A percentile compares a stretch with the other conserved stretches of the same genome.
These are phyloP conservation scores for sunflower (Helianthus annuus) DNA, from an alignment of 129 eudicot genomes.

Conservation along the genomic window HanXRQr2.0-SUNRISE NC_035443.2:34567593-34568092, in stretches of 20 bases:
- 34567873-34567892: neutral
- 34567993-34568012: slow-evolving; percentile 71
- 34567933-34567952: slow-evolving; percentile 59
- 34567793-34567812: slow-evolving; percentile 64
- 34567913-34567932: slow-evolving; percentile 54
- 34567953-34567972: slow-evolving; percentile 57
- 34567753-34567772: slow-evolving; percentile 60
- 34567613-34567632: slow-evolving; percentile 3
- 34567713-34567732: neutral
- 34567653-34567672: neutral
- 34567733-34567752: neutral
- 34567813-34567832: slow-evolving; percentile 14
- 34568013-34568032: slow-evolving; percentile 72
- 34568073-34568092: neutral
- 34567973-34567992: slow-evolving; percentile 63
- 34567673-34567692: neutral
- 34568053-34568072: neutral
- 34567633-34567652: neutral
- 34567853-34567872: slow-evolving; percentile 5
- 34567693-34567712: neutral
- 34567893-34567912: neutral
- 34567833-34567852: neutral
- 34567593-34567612: neutral
- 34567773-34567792: slow-evolving; percentile 31
- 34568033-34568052: neutral